Percentiles rank a stretch among this genome's conserved stretches.
Evolutionary conservation across 768 basidiomycete species (phyloP).

Genomic region (Dendrothele bispora): DNA sequence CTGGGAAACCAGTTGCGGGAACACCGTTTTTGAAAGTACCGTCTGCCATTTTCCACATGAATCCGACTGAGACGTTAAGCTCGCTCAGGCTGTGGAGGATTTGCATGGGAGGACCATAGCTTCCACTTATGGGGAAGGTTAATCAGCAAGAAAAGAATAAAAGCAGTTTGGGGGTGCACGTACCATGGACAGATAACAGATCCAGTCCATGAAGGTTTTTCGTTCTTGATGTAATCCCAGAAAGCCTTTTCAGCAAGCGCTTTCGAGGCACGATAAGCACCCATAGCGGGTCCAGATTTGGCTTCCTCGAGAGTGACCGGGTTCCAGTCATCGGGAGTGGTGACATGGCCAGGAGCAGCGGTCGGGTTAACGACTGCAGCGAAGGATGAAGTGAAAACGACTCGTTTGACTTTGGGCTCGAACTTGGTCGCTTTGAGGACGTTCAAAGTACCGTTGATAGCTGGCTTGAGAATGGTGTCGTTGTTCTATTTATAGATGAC

Average conservation of each 20-base stretch:
- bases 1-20: slow-evolving; percentile 8
- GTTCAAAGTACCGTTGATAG: slow-evolving; percentile 21
- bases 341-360: background rate
- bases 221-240: slow-evolving; percentile 17
- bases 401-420: slow-evolving; percentile 38
- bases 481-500: slow-evolving; percentile 11
- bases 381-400: slow-evolving; percentile 39
- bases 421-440: slow-evolving; percentile 38
- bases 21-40: slow-evolving; percentile 9
- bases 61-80: slow-evolving; percentile 14
- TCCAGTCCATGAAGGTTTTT: slow-evolving; percentile 9
- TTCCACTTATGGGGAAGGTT: background rate
- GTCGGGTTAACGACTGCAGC: slow-evolving; percentile 25
- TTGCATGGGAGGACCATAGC: slow-evolving; percentile 8
- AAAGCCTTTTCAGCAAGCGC: slow-evolving; percentile 18
- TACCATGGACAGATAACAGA: slow-evolving; percentile 8
- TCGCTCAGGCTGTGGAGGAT: slow-evolving; percentile 4
- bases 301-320: slow-evolving; percentile 18
- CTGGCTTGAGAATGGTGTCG: slow-evolving; percentile 7
- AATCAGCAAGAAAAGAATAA: background rate
- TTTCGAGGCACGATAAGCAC: slow-evolving; percentile 18
- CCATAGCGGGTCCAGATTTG: background rate
- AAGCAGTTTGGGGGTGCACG: background rate
- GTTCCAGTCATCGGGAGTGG: slow-evolving; percentile 20
- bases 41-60: slow-evolving; percentile 12